Conservation (phyloP, 306 rosid genomes). For the Quercus dentata region DNA sequence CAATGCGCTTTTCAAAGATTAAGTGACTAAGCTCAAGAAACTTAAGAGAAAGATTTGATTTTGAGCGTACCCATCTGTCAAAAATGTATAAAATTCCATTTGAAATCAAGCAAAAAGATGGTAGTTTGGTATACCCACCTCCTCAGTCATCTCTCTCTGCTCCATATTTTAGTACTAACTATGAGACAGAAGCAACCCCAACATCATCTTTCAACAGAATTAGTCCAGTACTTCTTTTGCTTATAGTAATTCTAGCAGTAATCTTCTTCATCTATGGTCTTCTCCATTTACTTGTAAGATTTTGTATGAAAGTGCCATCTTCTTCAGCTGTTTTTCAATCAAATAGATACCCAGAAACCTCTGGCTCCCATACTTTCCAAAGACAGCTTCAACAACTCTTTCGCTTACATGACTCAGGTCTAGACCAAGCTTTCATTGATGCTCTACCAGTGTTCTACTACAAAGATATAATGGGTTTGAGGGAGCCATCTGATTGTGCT, state of each 20-base stretch:
- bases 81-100: constrained; percentile 32
- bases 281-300: constrained; percentile 60
- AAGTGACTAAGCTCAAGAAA: background rate
- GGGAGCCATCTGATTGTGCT: constrained; percentile 85
- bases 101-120: constrained; percentile 28
- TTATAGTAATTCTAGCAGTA: constrained; percentile 61
- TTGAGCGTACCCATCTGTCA: constrained; percentile 10
- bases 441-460: constrained; percentile 68
- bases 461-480: constrained; percentile 51
- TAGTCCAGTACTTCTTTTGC: constrained; percentile 57
- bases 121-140: constrained; percentile 31
- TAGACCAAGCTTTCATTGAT: constrained; percentile 67
- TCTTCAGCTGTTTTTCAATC: constrained; percentile 49
- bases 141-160: constrained; percentile 25
- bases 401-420: constrained; percentile 71
- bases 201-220: constrained; percentile 50
- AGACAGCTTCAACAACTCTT: constrained; percentile 92
- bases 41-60: background rate
- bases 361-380: constrained; percentile 46
- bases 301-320: constrained; percentile 44
- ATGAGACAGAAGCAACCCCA: constrained; percentile 31
- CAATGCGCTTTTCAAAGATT: background rate
- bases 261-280: constrained; percentile 68
- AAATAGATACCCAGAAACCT: constrained; percentile 45
- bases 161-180: constrained; percentile 4